Evolutionary conservation across 208 protist genomes (phyloP).

Genomic region (Wallacemonas sp.): DNA sequence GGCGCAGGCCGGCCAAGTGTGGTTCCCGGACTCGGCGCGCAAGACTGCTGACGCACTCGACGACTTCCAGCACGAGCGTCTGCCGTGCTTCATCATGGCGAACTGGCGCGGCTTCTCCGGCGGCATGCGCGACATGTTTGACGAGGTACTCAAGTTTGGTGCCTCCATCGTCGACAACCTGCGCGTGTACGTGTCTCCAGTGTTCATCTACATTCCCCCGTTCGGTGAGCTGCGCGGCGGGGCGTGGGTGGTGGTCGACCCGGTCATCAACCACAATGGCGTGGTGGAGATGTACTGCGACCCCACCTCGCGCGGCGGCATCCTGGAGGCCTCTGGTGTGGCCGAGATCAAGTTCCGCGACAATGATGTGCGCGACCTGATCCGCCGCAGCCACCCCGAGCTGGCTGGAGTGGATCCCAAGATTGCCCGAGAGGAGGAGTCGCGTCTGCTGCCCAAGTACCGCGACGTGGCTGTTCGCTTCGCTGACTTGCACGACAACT

Average conservation of each 20-base stretch:
- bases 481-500: conserved; percentile 96
- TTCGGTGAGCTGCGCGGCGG: conserved; percentile 96
- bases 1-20: conserved; percentile 93
- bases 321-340: conserved; percentile 96
- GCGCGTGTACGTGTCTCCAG: conserved; percentile 92
- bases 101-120: conserved; percentile 99
- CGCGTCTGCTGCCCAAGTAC: conserved; percentile 87
- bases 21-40: conserved; percentile 97
- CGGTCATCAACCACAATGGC: conserved; percentile 95
- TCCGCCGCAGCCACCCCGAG: conserved; percentile 84
- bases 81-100: conserved; percentile 97
- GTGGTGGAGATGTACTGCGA: conserved; percentile 98
- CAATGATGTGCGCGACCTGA: conserved; percentile 86
- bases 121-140: conserved; percentile 98
- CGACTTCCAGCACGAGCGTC: conserved; percentile 97
- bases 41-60: conserved; percentile 98
- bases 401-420: conserved; percentile 40
- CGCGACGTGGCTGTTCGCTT: conserved; percentile 94
- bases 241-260: conserved; percentile 98
- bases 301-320: conserved; percentile 86
- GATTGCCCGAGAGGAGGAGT: conserved; percentile 42
- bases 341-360: conserved; percentile 97
- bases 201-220: conserved; percentile 98
- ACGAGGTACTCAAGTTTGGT: conserved; percentile 99
- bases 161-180: conserved; percentile 98